Evolutionary conservation across 495 filamentous ascomycete genomes (phyloP).

Genomic region (Mycothermus thermophilus): DNA sequence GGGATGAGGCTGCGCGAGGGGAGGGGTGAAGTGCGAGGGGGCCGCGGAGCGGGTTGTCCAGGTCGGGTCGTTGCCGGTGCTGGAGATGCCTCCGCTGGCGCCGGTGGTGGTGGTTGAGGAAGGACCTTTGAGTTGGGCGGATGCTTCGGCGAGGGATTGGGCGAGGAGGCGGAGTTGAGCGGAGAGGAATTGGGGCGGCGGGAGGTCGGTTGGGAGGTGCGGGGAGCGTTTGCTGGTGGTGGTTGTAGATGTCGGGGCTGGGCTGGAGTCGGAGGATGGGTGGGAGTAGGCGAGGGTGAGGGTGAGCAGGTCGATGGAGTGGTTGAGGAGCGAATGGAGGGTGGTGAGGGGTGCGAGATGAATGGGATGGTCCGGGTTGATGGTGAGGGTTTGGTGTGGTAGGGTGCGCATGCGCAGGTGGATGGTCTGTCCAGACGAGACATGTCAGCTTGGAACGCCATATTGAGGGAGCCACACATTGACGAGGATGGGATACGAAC

Average conservation of each 20-base stretch:
- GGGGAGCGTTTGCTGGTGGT: slow-evolving; percentile 37
- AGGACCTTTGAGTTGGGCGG: slow-evolving; percentile 41
- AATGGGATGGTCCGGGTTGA: slow-evolving; percentile 42
- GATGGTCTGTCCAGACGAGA: slow-evolving; percentile 28
- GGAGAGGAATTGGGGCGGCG: slow-evolving; percentile 46
- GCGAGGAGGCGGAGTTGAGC: slow-evolving; percentile 65
- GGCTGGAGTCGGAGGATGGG: too few relatives aligned
- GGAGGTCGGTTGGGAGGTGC: slow-evolving; percentile 35
- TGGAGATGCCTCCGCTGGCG: too few relatives aligned
- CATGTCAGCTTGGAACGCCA: neutral
- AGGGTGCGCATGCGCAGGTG: slow-evolving; percentile 36
- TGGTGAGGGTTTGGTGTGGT: slow-evolving; percentile 34
- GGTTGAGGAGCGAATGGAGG: slow-evolving; percentile 59
- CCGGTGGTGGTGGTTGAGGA: slow-evolving; percentile 27
- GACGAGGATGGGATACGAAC: slow-evolving; percentile 33
- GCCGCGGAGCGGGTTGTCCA: slow-evolving; percentile 28
- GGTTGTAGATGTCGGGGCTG: too few relatives aligned
- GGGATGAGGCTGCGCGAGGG: slow-evolving; percentile 10
- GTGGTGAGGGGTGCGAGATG: slow-evolving; percentile 53
- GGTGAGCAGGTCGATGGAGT: slow-evolving; percentile 63
- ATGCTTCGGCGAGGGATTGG: slow-evolving; percentile 60
- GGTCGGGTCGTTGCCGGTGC: slow-evolving; percentile 19
- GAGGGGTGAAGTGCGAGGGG: slow-evolving; percentile 29
- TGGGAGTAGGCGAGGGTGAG: slow-evolving; percentile 50
- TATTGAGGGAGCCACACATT: neutral